Base-by-base conservation (phyloP, 495 filamentous ascomycete species). In the Parathielavia hyrcaniae region DNA sequence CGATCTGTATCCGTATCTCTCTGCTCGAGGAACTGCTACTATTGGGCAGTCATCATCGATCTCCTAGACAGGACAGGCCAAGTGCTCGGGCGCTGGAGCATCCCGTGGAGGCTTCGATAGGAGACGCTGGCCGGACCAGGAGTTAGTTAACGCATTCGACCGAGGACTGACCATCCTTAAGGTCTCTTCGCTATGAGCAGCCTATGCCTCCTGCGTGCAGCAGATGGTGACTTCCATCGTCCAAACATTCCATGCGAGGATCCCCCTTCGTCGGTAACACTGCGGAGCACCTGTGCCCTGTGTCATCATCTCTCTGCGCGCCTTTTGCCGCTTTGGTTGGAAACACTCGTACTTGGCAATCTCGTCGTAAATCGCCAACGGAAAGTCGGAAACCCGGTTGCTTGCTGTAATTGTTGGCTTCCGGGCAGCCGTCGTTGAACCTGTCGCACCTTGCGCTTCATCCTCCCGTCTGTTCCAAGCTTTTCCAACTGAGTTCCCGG, bases 401-500 rank as follows among this genome's bases (percentile, higher is more conserved):
- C n/a, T n/a, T 57, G 36, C 55, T 45, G 44, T 50, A 41, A 35
- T 50, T 50, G 47, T 50, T 50, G 47, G 55, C 41, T 47, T 13
- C 41, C 26, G 44, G 13, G 19, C 30, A 39, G 30, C 1, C 6
- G 3, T 9, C 11, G 35, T 23, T 10, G 23, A 6, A 17, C 26
- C 9, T 38, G 41, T 23, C 36, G 44, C 53, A 48, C 4, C 12
- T 56, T 39, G 32, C 26, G 53, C 53, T 49, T 56, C 53, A 50
- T 38, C 46, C 26, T n/a, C n/a, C 40, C 9, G 23, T 9, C 8
- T 26, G 43, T 16, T 12, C n/a, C n/a, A 30, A 30, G 7, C 32
- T 7, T 16, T 41, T 14, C 6, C 1, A 23, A 13, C 20, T 13
- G 7, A 34, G 39, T 16, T 41, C 39, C n/a, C 14, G 16, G 26